Percentiles rank a stretch among this genome's conserved stretches.
Evolutionary conservation across 352 stramenopile species (phyloP).

Genomic region (Phytophthora megakarya): DNA sequence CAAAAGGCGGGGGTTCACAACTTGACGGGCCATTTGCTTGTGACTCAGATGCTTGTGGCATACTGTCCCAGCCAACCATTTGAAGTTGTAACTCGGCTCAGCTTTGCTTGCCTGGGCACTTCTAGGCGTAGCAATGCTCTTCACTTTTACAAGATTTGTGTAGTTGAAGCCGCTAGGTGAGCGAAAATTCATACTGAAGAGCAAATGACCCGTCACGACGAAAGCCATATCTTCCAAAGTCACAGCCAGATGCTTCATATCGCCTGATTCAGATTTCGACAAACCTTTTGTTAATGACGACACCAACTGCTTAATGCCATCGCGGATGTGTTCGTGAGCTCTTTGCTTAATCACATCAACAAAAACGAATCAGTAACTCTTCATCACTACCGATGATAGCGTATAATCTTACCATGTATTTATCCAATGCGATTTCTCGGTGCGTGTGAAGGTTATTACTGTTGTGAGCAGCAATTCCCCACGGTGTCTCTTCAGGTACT

Average conservation of each 20-base stretch:
- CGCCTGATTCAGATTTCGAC: slow-evolving; percentile 28
- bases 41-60: slow-evolving; percentile 97
- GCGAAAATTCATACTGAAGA: slow-evolving; percentile 86
- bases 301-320: slow-evolving; percentile 54
- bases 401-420: slow-evolving; percentile 70
- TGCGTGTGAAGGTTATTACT: slow-evolving; percentile 51
- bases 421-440: slow-evolving; percentile 66
- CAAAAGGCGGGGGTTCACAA: slow-evolving; percentile 97
- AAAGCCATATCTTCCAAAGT: slow-evolving; percentile 80
- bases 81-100: slow-evolving; percentile 87
- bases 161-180: slow-evolving; percentile 82
- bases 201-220: slow-evolving; percentile 69
- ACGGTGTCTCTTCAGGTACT: slow-evolving; percentile 33
- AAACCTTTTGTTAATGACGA: slow-evolving; percentile 40
- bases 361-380: slow-evolving; percentile 14
- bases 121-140: slow-evolving; percentile 69
- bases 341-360: slow-evolving; percentile 45
- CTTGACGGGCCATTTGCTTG: slow-evolving; percentile 94
- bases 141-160: slow-evolving; percentile 76
- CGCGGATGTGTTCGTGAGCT: slow-evolving; percentile 64
- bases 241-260: slow-evolving; percentile 46
- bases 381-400: background rate
- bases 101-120: slow-evolving; percentile 76
- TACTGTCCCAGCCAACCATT: slow-evolving; percentile 94
- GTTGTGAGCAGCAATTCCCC: slow-evolving; percentile 17